A percentile compares a stretch with the other conserved stretches of the same genome.
phyloP scores from a whole-genome alignment of 2,329 filamentous ascomycete species.

The Grosmannia penicillata region DNA sequence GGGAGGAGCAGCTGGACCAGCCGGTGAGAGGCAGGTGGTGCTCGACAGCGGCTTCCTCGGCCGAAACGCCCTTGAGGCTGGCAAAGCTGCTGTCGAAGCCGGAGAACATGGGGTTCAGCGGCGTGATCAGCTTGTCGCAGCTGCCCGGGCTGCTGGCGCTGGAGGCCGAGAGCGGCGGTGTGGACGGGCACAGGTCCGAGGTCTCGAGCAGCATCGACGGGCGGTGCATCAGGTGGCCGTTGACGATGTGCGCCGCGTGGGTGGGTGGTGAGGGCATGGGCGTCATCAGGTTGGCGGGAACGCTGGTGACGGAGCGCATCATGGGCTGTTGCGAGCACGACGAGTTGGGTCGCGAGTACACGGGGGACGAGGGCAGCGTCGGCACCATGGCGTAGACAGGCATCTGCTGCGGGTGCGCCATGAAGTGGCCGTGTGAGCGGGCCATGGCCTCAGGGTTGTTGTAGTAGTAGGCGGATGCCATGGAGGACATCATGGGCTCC shows the following conservation, averaged over 20 bases:
- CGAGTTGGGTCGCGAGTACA: constrained; percentile 51
- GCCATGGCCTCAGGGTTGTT: constrained; percentile 66
- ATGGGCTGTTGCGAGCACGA: constrained; percentile 41
- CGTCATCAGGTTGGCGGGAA: constrained; percentile 12
- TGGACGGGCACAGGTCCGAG: constrained; percentile 63
- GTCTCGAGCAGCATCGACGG: constrained; percentile 68
- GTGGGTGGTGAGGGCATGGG: constrained; percentile 4
- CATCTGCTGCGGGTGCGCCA: constrained; percentile 39
- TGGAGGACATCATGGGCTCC: constrained; percentile 47
- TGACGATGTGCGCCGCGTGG: constrained; percentile 27
- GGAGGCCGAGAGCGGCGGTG: constrained; percentile 67
- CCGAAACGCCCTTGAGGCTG: constrained; percentile 54
- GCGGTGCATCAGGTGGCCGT: constrained; percentile 70
- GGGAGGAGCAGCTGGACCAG: constrained; percentile 65
- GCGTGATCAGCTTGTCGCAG: constrained; percentile 66
- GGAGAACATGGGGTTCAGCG: constrained; percentile 66
- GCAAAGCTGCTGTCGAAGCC: constrained; percentile 53
- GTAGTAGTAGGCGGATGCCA: constrained; percentile 71
- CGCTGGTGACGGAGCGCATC: constrained; percentile 39
- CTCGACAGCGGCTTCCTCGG: constrained; percentile 56
- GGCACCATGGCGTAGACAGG: constrained; percentile 40
- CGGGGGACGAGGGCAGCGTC: constrained; percentile 45
- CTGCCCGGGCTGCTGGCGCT: constrained; percentile 76
- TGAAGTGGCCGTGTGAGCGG: constrained; percentile 62
- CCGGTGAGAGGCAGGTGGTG: constrained; percentile 58